phyloP scores from a whole-genome alignment of 441 rosid species.

The Breynia disticha region DNA sequence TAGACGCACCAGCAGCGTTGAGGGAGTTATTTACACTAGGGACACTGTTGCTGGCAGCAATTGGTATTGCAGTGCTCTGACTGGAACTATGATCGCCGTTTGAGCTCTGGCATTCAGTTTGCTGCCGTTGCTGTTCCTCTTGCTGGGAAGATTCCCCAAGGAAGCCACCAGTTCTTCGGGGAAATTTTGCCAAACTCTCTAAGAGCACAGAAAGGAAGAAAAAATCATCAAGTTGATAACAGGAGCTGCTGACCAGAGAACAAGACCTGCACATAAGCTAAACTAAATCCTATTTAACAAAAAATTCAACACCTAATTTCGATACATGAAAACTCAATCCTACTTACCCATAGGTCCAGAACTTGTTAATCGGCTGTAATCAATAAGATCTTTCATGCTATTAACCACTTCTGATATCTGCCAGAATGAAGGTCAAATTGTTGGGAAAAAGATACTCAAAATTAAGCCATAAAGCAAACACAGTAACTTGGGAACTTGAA shows the following conservation, averaged over 20 bases:
- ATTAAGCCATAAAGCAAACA: background rate
- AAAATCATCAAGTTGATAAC: too few species aligned
- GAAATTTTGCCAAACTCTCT: slow-evolving; percentile 96
- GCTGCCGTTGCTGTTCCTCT: slow-evolving; percentile 56
- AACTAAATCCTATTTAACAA: too few species aligned
- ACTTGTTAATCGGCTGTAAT: slow-evolving; percentile 78
- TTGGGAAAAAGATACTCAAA: background rate
- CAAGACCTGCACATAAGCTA: too few species aligned
- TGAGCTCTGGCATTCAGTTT: slow-evolving; percentile 38
- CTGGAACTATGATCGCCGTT: slow-evolving; percentile 42
- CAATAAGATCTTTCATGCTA: slow-evolving; percentile 98
- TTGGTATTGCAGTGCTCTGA: slow-evolving; percentile 42
- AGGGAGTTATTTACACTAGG: slow-evolving; percentile 48
- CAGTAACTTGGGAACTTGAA: background rate
- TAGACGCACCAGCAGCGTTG: slow-evolving; percentile 41
- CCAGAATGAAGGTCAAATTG: slow-evolving; percentile 13
- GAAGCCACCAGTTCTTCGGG: slow-evolving; percentile 58
- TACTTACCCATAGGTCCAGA: slow-evolving; percentile 94
- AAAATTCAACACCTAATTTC: too few species aligned
- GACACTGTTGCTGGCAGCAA: slow-evolving; percentile 43
- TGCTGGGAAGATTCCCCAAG: slow-evolving; percentile 51
- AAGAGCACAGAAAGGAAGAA: slow-evolving; percentile 13
- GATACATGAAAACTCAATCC: too few species aligned
- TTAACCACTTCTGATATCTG: slow-evolving; percentile 99
- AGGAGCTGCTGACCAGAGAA: too few species aligned